Evolutionary conservation across 148 eudicot species (phyloP).

Genomic region (Cornus suecica): DNA sequence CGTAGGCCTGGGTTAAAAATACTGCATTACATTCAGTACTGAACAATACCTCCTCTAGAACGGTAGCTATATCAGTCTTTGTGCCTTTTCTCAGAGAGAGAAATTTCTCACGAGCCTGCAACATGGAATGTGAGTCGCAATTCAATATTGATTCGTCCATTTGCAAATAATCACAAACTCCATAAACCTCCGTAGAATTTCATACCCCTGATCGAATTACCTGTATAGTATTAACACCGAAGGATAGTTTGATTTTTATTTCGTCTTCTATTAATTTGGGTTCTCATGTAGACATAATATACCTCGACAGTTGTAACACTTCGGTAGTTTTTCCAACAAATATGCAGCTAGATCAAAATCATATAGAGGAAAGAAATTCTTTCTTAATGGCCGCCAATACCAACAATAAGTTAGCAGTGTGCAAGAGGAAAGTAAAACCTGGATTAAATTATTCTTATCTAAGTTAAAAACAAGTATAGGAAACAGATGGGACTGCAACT

Average conservation of each 20-base stretch:
- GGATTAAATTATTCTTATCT: neutral
- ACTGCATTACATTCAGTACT: conserved; percentile 11
- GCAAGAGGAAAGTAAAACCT: neutral
- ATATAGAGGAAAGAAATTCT: neutral
- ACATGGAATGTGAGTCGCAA: neutral
- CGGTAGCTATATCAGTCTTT: conserved; percentile 73
- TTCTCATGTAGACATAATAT: neutral
- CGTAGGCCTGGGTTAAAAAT: neutral
- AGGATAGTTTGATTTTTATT: neutral
- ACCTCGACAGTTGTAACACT: neutral
- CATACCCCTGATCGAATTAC: neutral
- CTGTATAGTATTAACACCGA: neutral
- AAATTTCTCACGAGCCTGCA: conserved; percentile 97
- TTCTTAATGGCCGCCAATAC: neutral
- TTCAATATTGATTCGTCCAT: neutral
- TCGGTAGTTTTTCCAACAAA: no score
- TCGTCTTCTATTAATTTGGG: neutral
- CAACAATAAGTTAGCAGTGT: neutral
- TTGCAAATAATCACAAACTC: neutral
- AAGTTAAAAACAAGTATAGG: neutral
- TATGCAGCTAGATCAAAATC: no score
- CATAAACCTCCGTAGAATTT: neutral
- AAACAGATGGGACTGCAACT: neutral
- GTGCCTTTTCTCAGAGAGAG: conserved; percentile 90
- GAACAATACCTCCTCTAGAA: conserved; percentile 75